These are phyloP conservation scores for Echinosophora koreensis DNA, from an alignment of 306 rosid species.

Conservation along the genomic window DNA sequence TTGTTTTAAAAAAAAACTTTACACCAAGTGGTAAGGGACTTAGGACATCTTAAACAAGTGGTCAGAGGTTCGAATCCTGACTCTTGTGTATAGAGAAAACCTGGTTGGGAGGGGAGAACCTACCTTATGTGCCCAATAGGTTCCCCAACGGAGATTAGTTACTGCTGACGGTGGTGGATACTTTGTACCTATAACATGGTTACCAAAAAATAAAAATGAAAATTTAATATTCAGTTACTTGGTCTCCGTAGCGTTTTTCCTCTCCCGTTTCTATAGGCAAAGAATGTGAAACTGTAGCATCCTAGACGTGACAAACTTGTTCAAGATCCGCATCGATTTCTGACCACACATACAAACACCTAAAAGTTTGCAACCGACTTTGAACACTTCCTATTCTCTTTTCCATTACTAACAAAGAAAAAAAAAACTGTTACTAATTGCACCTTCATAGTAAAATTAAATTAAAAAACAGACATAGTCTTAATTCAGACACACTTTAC, in stretches of 20 bases:
- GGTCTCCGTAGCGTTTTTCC: conserved; percentile 45
- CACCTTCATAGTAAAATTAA: conserved; percentile 33
- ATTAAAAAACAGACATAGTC: neutral
- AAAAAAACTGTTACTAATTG: conserved; percentile 32
- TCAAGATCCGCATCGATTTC: conserved; percentile 48
- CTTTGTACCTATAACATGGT: no score
- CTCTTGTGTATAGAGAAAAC: no score
- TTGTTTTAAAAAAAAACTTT: no score
- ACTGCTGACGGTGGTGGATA: no score
- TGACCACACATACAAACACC: conserved; percentile 50
- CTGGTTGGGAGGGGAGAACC: no score
- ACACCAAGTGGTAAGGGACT: no score
- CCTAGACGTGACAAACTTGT: conserved; percentile 45
- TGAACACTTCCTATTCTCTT: conserved; percentile 49
- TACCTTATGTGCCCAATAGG: no score
- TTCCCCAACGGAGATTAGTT: no score
- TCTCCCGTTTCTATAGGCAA: conserved; percentile 51
- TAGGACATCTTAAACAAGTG: no score
- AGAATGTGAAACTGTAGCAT: conserved; percentile 35
- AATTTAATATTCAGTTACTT: conserved; percentile 37
- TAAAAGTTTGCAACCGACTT: conserved; percentile 47
- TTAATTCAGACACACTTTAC: neutral
- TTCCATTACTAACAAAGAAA: conserved; percentile 28
- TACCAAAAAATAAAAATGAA: no score
- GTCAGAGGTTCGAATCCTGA: no score